These are phyloP conservation scores for Moesziomyces sp. DNA, from an alignment of 1,284 basidiomycete species.

Conservation along the genomic window DNA sequence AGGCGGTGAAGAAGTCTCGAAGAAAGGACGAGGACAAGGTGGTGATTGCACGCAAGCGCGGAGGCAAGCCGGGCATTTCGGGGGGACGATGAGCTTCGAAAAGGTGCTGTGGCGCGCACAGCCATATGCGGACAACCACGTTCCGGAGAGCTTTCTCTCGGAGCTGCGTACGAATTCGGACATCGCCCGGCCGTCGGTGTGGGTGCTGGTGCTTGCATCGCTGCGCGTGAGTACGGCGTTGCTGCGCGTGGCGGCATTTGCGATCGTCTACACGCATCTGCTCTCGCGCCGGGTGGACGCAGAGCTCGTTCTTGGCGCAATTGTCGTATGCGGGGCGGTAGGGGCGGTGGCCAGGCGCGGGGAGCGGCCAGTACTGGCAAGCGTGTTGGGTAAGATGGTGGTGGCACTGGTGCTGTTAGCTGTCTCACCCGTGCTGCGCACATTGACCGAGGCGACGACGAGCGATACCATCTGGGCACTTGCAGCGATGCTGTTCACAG, in stretches of 20 bases:
- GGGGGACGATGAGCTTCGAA: constrained; percentile 73
- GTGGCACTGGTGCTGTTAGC: constrained; percentile 88
- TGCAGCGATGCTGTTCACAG: constrained; percentile 75
- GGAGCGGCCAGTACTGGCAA: constrained; percentile 3
- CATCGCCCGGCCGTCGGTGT: constrained; percentile 72
- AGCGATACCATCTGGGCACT: constrained; percentile 97
- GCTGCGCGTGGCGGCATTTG: constrained; percentile 41
- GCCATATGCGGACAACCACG: constrained; percentile 84
- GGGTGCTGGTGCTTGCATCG: constrained; percentile 76
- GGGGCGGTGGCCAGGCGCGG: not conserved
- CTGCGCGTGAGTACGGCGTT: constrained; percentile 54
- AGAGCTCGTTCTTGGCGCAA: constrained; percentile 12
- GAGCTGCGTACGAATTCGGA: constrained; percentile 71
- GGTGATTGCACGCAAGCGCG: constrained; percentile 36
- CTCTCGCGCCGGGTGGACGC: constrained; percentile 18
- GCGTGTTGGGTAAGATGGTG: constrained; percentile 68
- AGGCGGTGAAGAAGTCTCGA: constrained; percentile 2
- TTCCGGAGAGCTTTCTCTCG: constrained; percentile 81
- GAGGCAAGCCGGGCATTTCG: constrained; percentile 34
- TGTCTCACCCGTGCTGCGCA: constrained; percentile 88
- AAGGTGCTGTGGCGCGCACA: constrained; percentile 86
- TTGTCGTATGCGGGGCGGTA: not conserved
- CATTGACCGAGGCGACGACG: constrained; percentile 92
- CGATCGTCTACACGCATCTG: constrained; percentile 54
- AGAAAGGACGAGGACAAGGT: constrained; percentile 34